phyloP scores from a whole-genome alignment of 2,329 filamentous ascomycete genomes.

The Ilyonectria destructans region DNA sequence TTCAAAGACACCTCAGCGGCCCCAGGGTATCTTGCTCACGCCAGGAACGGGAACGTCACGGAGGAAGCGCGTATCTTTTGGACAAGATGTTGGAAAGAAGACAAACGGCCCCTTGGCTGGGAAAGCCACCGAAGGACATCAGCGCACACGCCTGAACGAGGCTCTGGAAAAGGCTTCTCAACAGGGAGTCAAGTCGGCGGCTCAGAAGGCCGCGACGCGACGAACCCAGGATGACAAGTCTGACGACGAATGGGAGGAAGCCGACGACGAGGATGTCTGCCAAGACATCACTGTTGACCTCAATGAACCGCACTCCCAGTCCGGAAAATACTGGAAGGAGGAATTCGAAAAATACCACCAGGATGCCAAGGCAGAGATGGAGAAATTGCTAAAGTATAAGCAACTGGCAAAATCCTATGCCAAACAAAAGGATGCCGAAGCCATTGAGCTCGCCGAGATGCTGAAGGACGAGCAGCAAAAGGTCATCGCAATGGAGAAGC shows the following conservation, averaged over 20 bases:
- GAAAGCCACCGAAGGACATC: conserved; percentile 47
- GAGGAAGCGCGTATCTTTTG: conserved; percentile 78
- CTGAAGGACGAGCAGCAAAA: conserved; percentile 79
- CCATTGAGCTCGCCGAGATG: conserved; percentile 75
- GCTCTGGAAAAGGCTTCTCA: conserved; percentile 59
- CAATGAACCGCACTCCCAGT: conserved; percentile 82
- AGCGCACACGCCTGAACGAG: conserved; percentile 63
- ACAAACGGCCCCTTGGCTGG: conserved; percentile 55
- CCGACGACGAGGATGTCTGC: conserved; percentile 60
- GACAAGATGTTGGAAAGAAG: conserved; percentile 68
- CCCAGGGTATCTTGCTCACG: conserved; percentile 74
- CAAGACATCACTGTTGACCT: conserved; percentile 80
- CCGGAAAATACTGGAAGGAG: conserved; percentile 85
- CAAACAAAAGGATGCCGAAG: conserved; percentile 82
- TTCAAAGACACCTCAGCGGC: conserved; percentile 65
- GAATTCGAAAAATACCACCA: conserved; percentile 83
- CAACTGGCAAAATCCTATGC: conserved; percentile 85
- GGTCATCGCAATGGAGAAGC: conserved; percentile 75
- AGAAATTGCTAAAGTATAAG: conserved; percentile 85
- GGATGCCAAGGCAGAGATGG: conserved; percentile 81
- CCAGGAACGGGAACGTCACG: conserved; percentile 74
- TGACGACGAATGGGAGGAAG: conserved; percentile 70
- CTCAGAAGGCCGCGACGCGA: conserved; percentile 25
- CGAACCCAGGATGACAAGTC: conserved; percentile 43
- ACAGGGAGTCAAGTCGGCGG: conserved; percentile 23